Evolutionary conservation across 495 filamentous ascomycete genomes (phyloP), one percentile per base, ranked within the genome.

Genomic region (Cairneyella variabilis): DNA sequence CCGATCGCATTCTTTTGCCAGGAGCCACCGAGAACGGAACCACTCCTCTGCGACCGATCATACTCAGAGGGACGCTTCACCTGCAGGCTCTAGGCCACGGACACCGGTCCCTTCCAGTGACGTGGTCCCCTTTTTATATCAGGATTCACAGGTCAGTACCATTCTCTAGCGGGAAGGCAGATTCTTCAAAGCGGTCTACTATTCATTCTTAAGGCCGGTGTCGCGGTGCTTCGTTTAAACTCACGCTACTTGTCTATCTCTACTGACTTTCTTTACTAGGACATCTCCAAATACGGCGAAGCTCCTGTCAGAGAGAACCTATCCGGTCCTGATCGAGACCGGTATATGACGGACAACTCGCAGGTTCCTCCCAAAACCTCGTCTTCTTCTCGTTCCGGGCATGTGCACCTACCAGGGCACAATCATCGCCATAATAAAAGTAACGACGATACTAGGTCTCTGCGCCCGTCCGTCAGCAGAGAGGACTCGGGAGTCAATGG

Each of bases 91-190:
- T 4, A 74, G 90, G 47, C 88, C 91, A 49, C 77, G 86, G 38
- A 92, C 84, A 17, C 89, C 92, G n/a, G 74, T 89, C 36, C 90
- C 91, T 28, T 91, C 91, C 12, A 91, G 88, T 63, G 93, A 97
- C 63, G 89, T 98, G 44, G 91, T 92, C 20, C 93, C 93, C 11
- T 98, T 96, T 82, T 73, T 95, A 39, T 97, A 91, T 69, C 93
- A 98, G 70, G 89, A 93, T 64, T 83, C 78, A 57, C 83, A 91
- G 53, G 64, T 66, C 16, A 57, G 61, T 62, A 6, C 2, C 34
- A 43, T 2, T 38, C 17, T 28, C 40, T 16, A n/a, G 7, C 10
- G 36, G 20, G 18, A 28, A 7, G 40, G 16, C 8, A 9, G n/a
- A n/a, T n/a, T n/a, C n/a, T n/a, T n/a, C n/a, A n/a, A n/a, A n/a